Evolutionary conservation across 2,329 filamentous ascomycete species (phyloP).

Genomic region (Leptographium wingfieldii): DNA sequence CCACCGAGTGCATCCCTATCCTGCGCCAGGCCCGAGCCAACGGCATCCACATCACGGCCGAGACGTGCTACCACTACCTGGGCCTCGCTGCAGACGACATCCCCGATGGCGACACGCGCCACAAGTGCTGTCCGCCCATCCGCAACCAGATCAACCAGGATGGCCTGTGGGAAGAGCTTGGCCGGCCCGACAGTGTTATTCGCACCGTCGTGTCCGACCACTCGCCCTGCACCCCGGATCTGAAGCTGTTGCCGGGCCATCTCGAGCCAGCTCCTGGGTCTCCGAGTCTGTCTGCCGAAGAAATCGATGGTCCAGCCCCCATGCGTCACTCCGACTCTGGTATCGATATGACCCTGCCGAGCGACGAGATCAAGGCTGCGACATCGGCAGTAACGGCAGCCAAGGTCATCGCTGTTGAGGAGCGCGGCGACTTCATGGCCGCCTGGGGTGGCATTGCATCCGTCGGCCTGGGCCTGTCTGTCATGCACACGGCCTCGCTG

Average conservation of each 20-base stretch:
- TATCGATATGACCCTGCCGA: constrained; percentile 32
- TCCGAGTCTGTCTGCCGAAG: constrained; percentile 5
- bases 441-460: constrained; percentile 95
- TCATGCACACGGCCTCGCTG: constrained; percentile 68
- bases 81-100: constrained; percentile 74
- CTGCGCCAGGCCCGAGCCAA: constrained; percentile 57
- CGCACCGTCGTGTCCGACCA: constrained; percentile 90
- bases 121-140: constrained; percentile 94
- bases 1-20: constrained; percentile 75
- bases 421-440: constrained; percentile 73
- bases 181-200: constrained; percentile 61
- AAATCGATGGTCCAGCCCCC: constrained; percentile 10
- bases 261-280: constrained; percentile 27
- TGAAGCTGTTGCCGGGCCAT: constrained; percentile 72
- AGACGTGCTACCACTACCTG: constrained; percentile 94
- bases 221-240: constrained; percentile 86
- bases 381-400: not conserved
- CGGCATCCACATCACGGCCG: constrained; percentile 79
- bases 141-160: constrained; percentile 72
- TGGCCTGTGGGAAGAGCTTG: constrained; percentile 73
- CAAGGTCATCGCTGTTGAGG: constrained; percentile 3
- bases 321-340: constrained; percentile 41
- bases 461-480: constrained; percentile 82
- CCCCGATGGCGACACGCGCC: constrained; percentile 71
- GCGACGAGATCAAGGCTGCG: constrained; percentile 15